phyloP scores from a whole-genome alignment of 768 basidiomycete species.

The Filobasidium floriforme region DNA sequence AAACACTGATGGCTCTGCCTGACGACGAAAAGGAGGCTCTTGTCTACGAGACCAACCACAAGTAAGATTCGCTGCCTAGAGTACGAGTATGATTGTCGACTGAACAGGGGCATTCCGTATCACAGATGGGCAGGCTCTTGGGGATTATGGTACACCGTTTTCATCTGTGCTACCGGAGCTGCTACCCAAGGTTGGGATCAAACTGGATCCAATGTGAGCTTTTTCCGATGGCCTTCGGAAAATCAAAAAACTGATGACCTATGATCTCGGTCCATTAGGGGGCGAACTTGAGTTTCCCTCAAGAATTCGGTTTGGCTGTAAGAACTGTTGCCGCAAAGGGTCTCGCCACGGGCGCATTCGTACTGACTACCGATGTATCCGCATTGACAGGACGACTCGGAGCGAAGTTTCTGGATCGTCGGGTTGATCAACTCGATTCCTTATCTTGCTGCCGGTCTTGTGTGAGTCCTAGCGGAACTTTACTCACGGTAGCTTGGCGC shows the following conservation, averaged over 20 bases:
- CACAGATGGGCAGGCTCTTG: constrained; percentile 11
- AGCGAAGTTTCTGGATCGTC: constrained; percentile 31
- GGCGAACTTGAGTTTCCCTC: constrained; percentile 43
- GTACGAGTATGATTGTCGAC: too few relatives aligned
- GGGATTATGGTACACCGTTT: constrained; percentile 32
- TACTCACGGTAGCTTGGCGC: neutral
- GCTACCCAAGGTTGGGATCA: constrained; percentile 38
- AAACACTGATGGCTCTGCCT: constrained; percentile 28
- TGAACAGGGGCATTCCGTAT: constrained; percentile 21
- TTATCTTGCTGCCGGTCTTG: constrained; percentile 26
- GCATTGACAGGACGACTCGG: neutral
- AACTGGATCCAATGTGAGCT: constrained; percentile 25
- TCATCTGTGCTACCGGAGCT: constrained; percentile 31
- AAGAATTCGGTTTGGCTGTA: constrained; percentile 39
- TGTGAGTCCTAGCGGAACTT: neutral
- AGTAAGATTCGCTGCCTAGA: constrained; percentile 24
- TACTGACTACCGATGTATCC: too few relatives aligned
- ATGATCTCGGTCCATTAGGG: constrained; percentile 23
- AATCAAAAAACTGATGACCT: neutral
- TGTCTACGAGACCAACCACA: constrained; percentile 34
- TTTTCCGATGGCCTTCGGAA: too few relatives aligned
- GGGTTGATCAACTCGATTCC: constrained; percentile 34
- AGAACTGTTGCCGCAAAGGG: constrained; percentile 1
- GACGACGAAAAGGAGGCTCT: constrained; percentile 36
- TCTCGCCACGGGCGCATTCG: neutral